Percentiles rank a stretch among this genome's conserved stretches.
Conservation (phyloP, 2,329 filamentous ascomycete genomes). For the Colletotrichum somersetense region DNA sequence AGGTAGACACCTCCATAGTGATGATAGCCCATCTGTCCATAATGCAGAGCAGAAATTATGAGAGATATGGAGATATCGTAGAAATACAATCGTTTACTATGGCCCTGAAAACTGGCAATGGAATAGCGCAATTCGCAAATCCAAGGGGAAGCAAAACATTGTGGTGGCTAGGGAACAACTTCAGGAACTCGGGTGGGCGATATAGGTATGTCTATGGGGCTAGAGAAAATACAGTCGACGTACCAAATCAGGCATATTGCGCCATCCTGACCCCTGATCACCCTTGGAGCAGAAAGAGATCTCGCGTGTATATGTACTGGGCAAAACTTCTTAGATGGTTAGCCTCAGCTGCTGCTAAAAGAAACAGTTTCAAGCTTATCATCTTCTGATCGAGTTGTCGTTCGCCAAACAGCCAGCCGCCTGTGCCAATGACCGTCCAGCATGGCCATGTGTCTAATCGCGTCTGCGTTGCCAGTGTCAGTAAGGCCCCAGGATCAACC, state of each 20-base stretch:
- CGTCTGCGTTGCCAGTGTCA: background rate
- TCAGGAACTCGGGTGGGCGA: background rate
- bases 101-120: background rate
- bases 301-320: slow-evolving; percentile 17
- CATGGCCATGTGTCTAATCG: background rate
- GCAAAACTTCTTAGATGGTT: slow-evolving; percentile 47
- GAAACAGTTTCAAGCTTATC: slow-evolving; percentile 48
- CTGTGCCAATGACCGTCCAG: background rate
- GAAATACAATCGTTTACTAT: background rate
- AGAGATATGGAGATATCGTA: background rate
- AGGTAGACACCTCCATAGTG: background rate
- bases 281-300: background rate
- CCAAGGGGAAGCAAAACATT: background rate
- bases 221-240: slow-evolving; percentile 21
- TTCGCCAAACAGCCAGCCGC: background rate
- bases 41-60: background rate
- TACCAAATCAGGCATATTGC: slow-evolving; percentile 24
- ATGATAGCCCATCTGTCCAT: too few relatives aligned
- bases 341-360: slow-evolving; percentile 47
- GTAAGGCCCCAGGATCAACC: background rate
- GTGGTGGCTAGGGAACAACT: background rate
- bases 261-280: slow-evolving; percentile 5
- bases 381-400: slow-evolving; percentile 47
- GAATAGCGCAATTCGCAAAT: background rate
- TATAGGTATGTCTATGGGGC: slow-evolving; percentile 15